Evolutionary conservation across 805 yeast species (phyloP).

Genomic region (Candida xiaguanensis): DNA sequence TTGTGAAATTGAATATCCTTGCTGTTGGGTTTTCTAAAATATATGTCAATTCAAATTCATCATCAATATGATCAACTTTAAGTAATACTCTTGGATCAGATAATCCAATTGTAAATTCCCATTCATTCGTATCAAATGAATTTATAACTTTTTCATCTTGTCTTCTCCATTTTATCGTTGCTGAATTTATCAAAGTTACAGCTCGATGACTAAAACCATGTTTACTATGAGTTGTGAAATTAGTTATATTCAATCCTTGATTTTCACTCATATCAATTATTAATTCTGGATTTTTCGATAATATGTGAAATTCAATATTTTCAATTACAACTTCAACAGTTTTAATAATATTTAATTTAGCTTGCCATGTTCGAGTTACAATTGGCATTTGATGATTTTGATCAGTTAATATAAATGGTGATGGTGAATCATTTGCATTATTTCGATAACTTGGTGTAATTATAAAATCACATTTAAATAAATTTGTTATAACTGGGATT

Average conservation of each 20-base stretch:
- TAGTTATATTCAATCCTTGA: slow-evolving; percentile 10
- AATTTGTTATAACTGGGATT: slow-evolving; percentile 22
- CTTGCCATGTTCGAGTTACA: slow-evolving; percentile 29
- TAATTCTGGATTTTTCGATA: slow-evolving; percentile 26
- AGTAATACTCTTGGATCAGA: slow-evolving; percentile 68
- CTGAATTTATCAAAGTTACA: slow-evolving; percentile 24
- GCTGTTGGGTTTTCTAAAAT: slow-evolving; percentile 74
- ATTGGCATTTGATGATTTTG: slow-evolving; percentile 25
- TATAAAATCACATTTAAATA: slow-evolving; percentile 19
- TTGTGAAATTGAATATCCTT: slow-evolving; percentile 59
- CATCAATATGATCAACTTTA: slow-evolving; percentile 18
- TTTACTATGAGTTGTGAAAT: slow-evolving; percentile 33
- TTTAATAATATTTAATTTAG: slow-evolving; percentile 11
- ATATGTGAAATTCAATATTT: slow-evolving; percentile 16
- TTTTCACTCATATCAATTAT: slow-evolving; percentile 14
- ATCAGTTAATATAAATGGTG: slow-evolving; percentile 29
- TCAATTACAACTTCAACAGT: slow-evolving; percentile 13
- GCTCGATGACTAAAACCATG: slow-evolving; percentile 37
- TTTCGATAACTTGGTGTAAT: slow-evolving; percentile 26
- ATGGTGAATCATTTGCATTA: slow-evolving; percentile 30
- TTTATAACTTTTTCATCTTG: slow-evolving; percentile 15
- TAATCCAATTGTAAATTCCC: slow-evolving; percentile 57
- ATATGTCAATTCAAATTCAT: slow-evolving; percentile 31
- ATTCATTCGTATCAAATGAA: slow-evolving; percentile 31
- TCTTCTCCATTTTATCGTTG: slow-evolving; percentile 33